A percentile compares a stretch with the other conserved stretches of the same genome.
Evolutionary conservation across 2,329 filamentous ascomycete species (phyloP).

Genomic region (Cercospora canescens): DNA sequence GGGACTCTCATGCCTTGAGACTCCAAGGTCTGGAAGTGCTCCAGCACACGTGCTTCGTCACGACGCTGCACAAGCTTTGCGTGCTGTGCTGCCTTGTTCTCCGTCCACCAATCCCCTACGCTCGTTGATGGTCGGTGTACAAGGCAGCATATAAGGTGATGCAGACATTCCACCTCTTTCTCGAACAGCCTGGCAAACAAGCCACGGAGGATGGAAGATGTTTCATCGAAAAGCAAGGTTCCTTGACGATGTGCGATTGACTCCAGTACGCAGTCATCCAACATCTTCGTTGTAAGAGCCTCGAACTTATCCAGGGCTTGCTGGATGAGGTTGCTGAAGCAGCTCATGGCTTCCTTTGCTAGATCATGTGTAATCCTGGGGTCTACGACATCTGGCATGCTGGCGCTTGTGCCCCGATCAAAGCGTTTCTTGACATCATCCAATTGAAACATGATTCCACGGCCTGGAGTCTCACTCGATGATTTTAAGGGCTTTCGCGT

Average conservation of each 20-base stretch:
- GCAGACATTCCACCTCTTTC: constrained; percentile 30
- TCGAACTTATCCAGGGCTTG: constrained; percentile 34
- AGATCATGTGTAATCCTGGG: constrained; percentile 23
- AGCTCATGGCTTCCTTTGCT: constrained; percentile 29
- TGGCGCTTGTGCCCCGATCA: neutral
- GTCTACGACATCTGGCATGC: neutral
- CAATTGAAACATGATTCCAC: neutral
- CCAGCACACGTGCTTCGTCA: constrained; percentile 26
- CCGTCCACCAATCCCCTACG: constrained; percentile 26
- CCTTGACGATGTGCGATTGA: constrained; percentile 33
- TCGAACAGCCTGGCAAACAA: constrained; percentile 33
- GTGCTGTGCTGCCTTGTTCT: constrained; percentile 23
- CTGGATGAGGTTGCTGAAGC: constrained; percentile 35
- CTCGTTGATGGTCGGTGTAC: constrained; percentile 37
- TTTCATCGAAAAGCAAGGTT: constrained; percentile 34
- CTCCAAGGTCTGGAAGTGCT: constrained; percentile 32
- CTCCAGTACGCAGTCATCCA: constrained; percentile 21
- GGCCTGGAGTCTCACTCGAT: neutral
- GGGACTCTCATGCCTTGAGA: constrained; percentile 21
- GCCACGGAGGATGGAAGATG: constrained; percentile 28
- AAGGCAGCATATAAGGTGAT: constrained; percentile 16
- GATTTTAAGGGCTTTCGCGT: neutral
- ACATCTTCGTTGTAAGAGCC: constrained; percentile 25
- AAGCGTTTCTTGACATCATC: constrained; percentile 4
- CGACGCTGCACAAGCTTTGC: constrained; percentile 32